phyloP scores from a whole-genome alignment of 805 yeast genomes.

The Candida schatavii region DNA sequence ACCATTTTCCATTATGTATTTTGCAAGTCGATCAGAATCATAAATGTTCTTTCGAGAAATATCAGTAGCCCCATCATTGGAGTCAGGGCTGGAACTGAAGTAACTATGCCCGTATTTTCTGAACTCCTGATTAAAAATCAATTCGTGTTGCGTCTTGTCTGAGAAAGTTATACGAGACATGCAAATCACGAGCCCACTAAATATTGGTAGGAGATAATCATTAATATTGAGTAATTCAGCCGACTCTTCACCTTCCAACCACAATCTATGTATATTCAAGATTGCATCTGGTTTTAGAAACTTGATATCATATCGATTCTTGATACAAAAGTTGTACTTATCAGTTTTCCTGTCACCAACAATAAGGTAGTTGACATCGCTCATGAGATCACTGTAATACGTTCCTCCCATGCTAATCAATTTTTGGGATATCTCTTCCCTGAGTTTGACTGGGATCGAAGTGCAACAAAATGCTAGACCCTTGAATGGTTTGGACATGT shows the following conservation, averaged over 20 bases:
- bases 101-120: conserved; percentile 16
- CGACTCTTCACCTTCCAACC: conserved; percentile 52
- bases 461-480: conserved; percentile 59
- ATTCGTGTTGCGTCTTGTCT: conserved; percentile 8
- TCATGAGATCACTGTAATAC: conserved; percentile 55
- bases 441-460: conserved; percentile 39
- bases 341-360: conserved; percentile 59
- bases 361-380: conserved; percentile 56
- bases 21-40: conserved; percentile 28
- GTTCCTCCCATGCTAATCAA: conserved; percentile 59
- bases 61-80: conserved; percentile 5
- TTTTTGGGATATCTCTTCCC: conserved; percentile 43
- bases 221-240: conserved; percentile 17
- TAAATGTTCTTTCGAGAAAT: conserved; percentile 11
- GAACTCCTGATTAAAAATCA: conserved; percentile 19
- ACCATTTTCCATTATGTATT: conserved; percentile 41
- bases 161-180: conserved; percentile 35
- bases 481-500: conserved; percentile 35
- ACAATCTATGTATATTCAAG: conserved; percentile 41
- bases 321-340: conserved; percentile 51
- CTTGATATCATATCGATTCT: conserved; percentile 52
- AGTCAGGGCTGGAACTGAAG: conserved; percentile 9
- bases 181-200: conserved; percentile 45
- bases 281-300: conserved; percentile 52
- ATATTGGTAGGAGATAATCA: conserved; percentile 37